phyloP scores from a whole-genome alignment of 2,329 filamentous ascomycete species.

The Ophiocordyceps camponoti-floridani region DNA sequence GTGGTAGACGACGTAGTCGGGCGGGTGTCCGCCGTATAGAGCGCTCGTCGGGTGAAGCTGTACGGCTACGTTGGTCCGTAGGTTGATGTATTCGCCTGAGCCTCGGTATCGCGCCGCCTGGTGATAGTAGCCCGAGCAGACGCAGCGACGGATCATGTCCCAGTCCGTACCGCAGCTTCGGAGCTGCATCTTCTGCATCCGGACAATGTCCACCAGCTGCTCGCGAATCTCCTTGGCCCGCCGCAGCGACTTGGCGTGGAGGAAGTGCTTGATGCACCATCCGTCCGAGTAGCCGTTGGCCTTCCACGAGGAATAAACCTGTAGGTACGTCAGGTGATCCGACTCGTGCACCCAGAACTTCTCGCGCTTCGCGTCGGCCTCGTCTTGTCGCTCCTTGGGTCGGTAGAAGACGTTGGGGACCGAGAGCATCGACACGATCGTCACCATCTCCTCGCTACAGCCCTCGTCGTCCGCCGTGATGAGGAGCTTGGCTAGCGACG shows the following conservation, averaged over 20 bases:
- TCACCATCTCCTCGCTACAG: constrained; percentile 87
- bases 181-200: constrained; percentile 69
- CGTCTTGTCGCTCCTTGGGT: constrained; percentile 90
- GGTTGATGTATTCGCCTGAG: constrained; percentile 91
- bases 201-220: constrained; percentile 85
- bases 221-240: constrained; percentile 84
- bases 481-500: constrained; percentile 73
- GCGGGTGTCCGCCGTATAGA: constrained; percentile 89
- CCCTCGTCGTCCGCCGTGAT: constrained; percentile 74
- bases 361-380: constrained; percentile 92
- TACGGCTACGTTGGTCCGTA: constrained; percentile 87
- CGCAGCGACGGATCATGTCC: constrained; percentile 67
- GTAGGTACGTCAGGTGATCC: constrained; percentile 85
- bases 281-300: constrained; percentile 61
- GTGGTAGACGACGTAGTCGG: constrained; percentile 93
- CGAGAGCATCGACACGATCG: constrained; percentile 87
- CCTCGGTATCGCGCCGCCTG: constrained; percentile 90
- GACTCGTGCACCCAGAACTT: constrained; percentile 94
- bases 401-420: constrained; percentile 81
- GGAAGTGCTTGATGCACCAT: constrained; percentile 97
- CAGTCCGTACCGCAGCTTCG: constrained; percentile 78
- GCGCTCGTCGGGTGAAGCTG: constrained; percentile 86
- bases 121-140: constrained; percentile 90
- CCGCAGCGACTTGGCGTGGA: constrained; percentile 77
- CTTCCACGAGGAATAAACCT: constrained; percentile 98